Base-by-base conservation (phyloP, 257 asterid genomes). In the Solanum appendiculatum region DNA sequence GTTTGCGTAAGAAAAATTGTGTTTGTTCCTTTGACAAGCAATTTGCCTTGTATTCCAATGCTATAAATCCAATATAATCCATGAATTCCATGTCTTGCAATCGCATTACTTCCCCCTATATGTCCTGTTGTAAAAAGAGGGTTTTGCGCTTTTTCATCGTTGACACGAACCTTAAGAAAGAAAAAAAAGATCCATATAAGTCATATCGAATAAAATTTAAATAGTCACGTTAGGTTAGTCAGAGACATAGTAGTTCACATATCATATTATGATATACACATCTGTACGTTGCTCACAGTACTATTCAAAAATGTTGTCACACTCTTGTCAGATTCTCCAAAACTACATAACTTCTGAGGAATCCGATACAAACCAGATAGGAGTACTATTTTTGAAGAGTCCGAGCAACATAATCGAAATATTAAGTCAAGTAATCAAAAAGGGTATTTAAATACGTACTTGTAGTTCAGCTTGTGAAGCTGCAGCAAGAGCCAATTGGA, bases 401-500 rank as follows among this genome's bases (percentile, higher is more conserved):
- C 1, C 4, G 0, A 70, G 0, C 15, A 18, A 70, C 14, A 18
- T 34, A 44, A 16, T 16, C 2, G 5, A 66, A 12, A 39, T 60
- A 12, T 36, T 84, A 72, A 56, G 9, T 20, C 9, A 10, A 72
- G 29, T 36, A 36, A 54, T 46, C 1, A 42, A 64, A 33, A 13
- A 31, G 80, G 42, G 51, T 9, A 46, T 31, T 31, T 40, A 16
- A 39, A 74, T 37, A 11, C 69, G 20, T 91, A 94, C 98, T 75
- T 95, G 91, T 82, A 95, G 37, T 29, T 85, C 87, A 69, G 97
- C 94, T 68, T 7, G 58, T 25, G 85, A 89, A 21, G 95, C 94
- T 2, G 97, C 93, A 84, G 98, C 98, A 6, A 95, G 86, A 5
- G 98, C 97, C 75, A 95, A 33, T 82, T 91, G 98, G 42, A 95